Base-by-base conservation (phyloP, 805 yeast species). In the Barnettozyma wickerhamii region DNA sequence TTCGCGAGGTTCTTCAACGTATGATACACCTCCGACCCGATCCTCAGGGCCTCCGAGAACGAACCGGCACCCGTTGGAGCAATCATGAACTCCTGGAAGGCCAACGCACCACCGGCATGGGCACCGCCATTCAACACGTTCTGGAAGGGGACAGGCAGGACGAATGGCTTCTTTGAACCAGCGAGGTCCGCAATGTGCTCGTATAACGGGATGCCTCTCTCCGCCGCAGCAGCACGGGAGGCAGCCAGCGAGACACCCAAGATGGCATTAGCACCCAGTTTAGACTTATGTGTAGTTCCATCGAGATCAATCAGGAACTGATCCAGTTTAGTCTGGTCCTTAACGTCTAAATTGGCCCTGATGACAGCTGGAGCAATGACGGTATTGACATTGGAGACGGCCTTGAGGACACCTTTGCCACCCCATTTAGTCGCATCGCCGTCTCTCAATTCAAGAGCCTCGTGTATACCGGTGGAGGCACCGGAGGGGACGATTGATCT, bases 71-170 rank as follows among this genome's bases (percentile, higher is more conserved):
- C 91, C 56, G 84, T 75, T 73, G 99, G 98, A 52, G 86, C 98
- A 73, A 91, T 87, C 98, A 91, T 93, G 79, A 91, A 91, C 79
- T 91, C 99, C 79, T 91, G 99, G 84, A 91, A 81, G 61, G 99
- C 99, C 57, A 91, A 77, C 65, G 91, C 83, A 76, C 99, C 99
- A 77, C 99, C 99, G 64, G 99, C 99, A 76, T 91, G 99, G 64
- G 95, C 84, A 72, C 99, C 99, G 79, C 99, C 99, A 83, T 91
- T 91, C 71, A 91, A 78, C 54, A 91, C 99, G 76, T 91, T 91
- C 76, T 87, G 93, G 95, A 93, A 84, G 56, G 99, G 99, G 71
- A 93, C 98, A 69, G 99, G 99, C 67, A 91, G 75, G 46, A 93
- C 97, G 69, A 69, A 93, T 69, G 95, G 91, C 62, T 73, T 69